phyloP scores from a whole-genome alignment of 192 early-diverging fungal species.

The Coemansia sp. region DNA sequence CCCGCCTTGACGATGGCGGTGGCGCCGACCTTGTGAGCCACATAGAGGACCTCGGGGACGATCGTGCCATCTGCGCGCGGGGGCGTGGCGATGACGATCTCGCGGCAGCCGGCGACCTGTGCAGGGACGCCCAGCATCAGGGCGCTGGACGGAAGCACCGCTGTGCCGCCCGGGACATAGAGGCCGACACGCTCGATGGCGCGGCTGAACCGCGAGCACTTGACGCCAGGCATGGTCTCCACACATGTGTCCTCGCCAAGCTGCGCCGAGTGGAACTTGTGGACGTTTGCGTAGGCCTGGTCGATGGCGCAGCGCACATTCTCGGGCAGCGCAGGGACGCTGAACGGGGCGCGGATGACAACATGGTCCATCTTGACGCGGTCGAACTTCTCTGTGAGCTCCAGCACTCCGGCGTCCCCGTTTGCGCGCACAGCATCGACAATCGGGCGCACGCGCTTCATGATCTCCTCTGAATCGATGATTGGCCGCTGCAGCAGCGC shows the following conservation, averaged over 20 bases:
- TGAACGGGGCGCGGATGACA: constrained; percentile 86
- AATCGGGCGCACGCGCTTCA: constrained; percentile 86
- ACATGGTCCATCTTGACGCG: constrained; percentile 67
- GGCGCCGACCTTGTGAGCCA: constrained; percentile 96
- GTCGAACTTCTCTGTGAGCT: constrained; percentile 90
- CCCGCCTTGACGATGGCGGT: constrained; percentile 88
- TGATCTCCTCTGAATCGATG: constrained; percentile 87
- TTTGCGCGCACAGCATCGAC: constrained; percentile 75
- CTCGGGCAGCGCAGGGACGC: constrained; percentile 59
- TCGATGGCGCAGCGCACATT: constrained; percentile 84
- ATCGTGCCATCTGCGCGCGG: constrained; percentile 88
- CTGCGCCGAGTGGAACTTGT: constrained; percentile 93
- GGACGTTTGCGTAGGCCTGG: constrained; percentile 91
- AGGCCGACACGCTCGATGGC: constrained; percentile 96
- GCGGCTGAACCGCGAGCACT: constrained; percentile 88
- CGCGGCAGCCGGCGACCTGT: constrained; percentile 90
- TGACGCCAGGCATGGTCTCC: constrained; percentile 97
- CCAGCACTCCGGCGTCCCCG: constrained; percentile 84
- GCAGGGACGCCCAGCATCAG: constrained; percentile 98
- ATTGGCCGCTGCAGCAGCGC: constrained; percentile 87
- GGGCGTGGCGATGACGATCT: constrained; percentile 96
- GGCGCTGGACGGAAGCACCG: constrained; percentile 92
- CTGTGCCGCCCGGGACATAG: constrained; percentile 98
- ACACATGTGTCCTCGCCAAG: constrained; percentile 69
- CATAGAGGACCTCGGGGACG: constrained; percentile 96